Percentiles rank a stretch among this genome's conserved stretches.
Evolutionary conservation across 2,329 filamentous ascomycete genomes (phyloP).

Genomic region (Botryotinia calthae): DNA sequence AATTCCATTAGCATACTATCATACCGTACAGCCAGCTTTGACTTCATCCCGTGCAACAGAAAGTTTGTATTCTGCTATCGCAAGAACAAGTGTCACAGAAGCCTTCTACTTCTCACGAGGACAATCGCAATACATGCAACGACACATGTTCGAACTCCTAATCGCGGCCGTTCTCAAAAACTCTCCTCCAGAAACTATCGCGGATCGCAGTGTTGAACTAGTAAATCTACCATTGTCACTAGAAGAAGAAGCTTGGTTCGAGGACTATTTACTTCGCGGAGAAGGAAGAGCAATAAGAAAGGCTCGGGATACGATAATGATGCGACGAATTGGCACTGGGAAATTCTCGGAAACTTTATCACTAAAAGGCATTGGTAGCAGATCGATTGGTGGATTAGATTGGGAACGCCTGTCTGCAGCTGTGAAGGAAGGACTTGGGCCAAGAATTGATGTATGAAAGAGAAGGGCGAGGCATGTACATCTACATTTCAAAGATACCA

Average conservation of each 20-base stretch:
- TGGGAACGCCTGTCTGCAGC: conserved; percentile 35
- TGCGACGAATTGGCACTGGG: conserved; percentile 69
- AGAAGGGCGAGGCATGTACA: background rate
- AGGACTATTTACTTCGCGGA: conserved; percentile 62
- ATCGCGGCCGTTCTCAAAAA: conserved; percentile 55
- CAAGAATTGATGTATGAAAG: conserved; percentile 25
- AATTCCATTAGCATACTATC: conserved; percentile 74
- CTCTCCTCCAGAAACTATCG: conserved; percentile 42
- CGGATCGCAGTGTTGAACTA: conserved; percentile 63
- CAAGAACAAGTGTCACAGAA: conserved; percentile 65
- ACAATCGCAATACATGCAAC: conserved; percentile 59
- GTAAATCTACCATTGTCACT: conserved; percentile 69
- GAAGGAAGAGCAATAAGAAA: conserved; percentile 62
- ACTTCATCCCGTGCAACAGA: conserved; percentile 59
- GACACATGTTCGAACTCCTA: conserved; percentile 64
- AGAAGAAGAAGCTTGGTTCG: conserved; percentile 72
- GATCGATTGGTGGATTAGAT: conserved; percentile 33
- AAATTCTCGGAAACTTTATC: conserved; percentile 50
- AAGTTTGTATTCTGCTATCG: conserved; percentile 67
- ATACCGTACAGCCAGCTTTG: conserved; percentile 72
- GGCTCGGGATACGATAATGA: conserved; percentile 70
- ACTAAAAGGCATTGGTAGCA: conserved; percentile 41
- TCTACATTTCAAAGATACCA: conserved; percentile 20
- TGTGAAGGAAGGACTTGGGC: conserved; percentile 36
- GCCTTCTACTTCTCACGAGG: conserved; percentile 71